Conservation (phyloP, 2,329 filamentous ascomycete species). For the Microascus cirrosus region DNA sequence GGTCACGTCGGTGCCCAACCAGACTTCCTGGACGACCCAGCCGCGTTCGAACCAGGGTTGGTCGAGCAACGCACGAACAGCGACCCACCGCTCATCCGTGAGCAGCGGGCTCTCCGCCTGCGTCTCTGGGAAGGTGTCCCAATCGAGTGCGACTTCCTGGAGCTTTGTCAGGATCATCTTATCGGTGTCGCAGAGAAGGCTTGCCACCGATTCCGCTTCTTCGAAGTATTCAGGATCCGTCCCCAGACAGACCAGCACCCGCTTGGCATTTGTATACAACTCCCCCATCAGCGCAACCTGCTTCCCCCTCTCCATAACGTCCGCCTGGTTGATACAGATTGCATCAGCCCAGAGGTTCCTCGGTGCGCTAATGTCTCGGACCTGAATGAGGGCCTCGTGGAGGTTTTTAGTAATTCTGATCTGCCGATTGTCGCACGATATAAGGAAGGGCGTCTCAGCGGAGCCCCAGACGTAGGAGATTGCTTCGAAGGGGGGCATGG, state of each 20-base stretch:
- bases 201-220: neutral
- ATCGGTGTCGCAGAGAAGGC: neutral
- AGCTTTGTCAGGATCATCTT: neutral
- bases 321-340: slow-evolving; percentile 5
- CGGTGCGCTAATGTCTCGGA: neutral
- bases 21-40: slow-evolving; percentile 2
- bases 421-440: neutral
- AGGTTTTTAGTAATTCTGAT: neutral
- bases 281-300: slow-evolving; percentile 2
- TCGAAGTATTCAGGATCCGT: neutral
- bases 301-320: neutral
- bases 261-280: neutral
- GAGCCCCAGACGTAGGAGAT: slow-evolving; percentile 5
- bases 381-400: neutral
- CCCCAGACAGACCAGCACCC: neutral
- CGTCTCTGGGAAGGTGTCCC: neutral
- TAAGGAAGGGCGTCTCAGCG: neutral
- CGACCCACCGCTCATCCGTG: neutral
- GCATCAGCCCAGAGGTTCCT: slow-evolving; percentile 1
- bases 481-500: slow-evolving; percentile 2
- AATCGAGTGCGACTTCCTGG: neutral
- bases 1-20: neutral
- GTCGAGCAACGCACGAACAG: neutral
- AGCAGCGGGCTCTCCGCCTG: neutral
- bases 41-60: slow-evolving; percentile 1